Evolutionary conservation across 495 filamentous ascomycete species (phyloP), one percentile per base, ranked within the genome.

Genomic region (Monascus purpureus): DNA sequence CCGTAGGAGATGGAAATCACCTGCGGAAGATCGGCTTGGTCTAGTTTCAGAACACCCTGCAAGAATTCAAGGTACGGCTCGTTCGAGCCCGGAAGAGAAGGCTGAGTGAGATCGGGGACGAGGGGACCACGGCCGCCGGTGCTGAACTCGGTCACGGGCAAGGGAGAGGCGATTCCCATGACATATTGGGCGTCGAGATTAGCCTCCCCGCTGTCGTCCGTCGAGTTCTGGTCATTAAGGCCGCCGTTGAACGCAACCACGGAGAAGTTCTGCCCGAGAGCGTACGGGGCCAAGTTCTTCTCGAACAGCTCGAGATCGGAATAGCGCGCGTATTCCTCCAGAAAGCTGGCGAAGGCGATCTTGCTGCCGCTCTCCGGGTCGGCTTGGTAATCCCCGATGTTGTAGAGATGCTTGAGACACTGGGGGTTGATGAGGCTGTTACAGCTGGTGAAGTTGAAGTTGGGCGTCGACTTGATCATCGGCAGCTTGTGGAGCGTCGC

Each of bases 1-100:
- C 80, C 81, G 48, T 90, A 93, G 0, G 77, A 83, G 26, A 74
- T 84, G 22, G 79, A 76, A 37, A 93, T 70, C 8, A 80, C 72
- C 37, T 79, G 72, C 1, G 83, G 84, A 7, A 93, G 63, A 6
- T 73, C 59, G 9, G 47, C 36, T 31, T 68, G 51, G 13, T 52
- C 45, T 29, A 61, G 36, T 28, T 57, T 59, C 9, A 76, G 55
- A 1, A 81, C 52, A 39, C 73, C 73, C 15, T 74, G 65, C 19
- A 85, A 67, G 40, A 75, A 83, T 2, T 74, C 68, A 4, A 86
- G 59, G 47, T 82, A 90, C 0, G 82, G 82, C 63, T 87, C 80
- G 50, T 85, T 85, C 36, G 80, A 67, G 42, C 67, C 37, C 26
- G 58, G 43, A 7, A 50, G 40, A 28, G 62, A 50, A 1, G 75